Evolutionary conservation across 805 yeast species (phyloP).

Genomic region (Lachancea mirantina): DNA sequence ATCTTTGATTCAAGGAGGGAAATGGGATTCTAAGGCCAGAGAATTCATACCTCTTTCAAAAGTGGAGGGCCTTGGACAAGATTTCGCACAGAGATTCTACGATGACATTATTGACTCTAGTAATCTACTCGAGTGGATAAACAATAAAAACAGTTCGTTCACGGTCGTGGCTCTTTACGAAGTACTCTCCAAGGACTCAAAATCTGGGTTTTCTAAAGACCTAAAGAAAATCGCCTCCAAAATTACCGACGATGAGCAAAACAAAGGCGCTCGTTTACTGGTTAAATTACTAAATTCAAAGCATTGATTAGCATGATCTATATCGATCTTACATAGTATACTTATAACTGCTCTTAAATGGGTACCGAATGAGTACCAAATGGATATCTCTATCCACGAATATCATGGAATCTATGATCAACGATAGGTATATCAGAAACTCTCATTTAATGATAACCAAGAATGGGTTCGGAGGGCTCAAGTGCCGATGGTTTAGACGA

Average conservation of each 20-base stretch:
- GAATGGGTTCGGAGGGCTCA: too few species aligned
- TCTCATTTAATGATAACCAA: too few species aligned
- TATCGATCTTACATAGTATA: conserved; percentile 6
- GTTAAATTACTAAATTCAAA: conserved; percentile 30
- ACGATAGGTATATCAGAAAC: too few species aligned
- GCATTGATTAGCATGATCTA: conserved; percentile 2
- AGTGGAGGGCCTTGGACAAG: conserved; percentile 46
- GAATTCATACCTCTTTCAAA: conserved; percentile 38
- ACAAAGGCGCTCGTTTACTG: conserved; percentile 60
- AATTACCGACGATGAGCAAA: conserved; percentile 38
- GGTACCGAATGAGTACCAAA: too few species aligned
- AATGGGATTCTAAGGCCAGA: conserved; percentile 63
- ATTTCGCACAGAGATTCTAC: conserved; percentile 50
- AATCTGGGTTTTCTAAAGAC: conserved; percentile 43
- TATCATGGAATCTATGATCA: too few species aligned
- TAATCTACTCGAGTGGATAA: conserved; percentile 60
- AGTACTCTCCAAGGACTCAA: conserved; percentile 42
- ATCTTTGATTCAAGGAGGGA: conserved; percentile 76
- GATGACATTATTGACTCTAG: conserved; percentile 45
- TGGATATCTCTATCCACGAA: too few species aligned
- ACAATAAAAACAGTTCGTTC: conserved; percentile 63
- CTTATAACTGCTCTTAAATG: too few species aligned
- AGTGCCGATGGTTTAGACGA: too few species aligned
- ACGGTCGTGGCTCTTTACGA: conserved; percentile 77
- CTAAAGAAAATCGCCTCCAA: conserved; percentile 45